Evolutionary conservation across 2,329 filamentous ascomycete species (phyloP), one percentile per base, ranked within the genome.

Genomic region (Xylaria sp.): DNA sequence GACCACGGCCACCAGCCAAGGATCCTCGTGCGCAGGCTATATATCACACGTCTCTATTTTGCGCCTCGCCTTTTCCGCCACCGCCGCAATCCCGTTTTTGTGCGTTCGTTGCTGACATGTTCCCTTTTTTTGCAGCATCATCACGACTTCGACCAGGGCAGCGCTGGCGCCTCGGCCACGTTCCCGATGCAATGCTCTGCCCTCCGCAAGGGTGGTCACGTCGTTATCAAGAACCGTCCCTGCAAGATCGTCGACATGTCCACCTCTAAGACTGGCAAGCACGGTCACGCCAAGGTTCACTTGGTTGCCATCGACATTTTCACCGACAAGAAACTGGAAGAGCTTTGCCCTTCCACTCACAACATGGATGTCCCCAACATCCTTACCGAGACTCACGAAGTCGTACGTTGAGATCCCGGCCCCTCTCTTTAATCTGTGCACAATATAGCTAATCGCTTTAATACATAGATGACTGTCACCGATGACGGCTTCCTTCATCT

Each of bases 161-260:
- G 97, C 88, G 94, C 97, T 83, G 97, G 96, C 85, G 95, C 96
- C 79, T 98, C 96, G 77, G 81, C 87, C 81, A 99, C 96, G 81
- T 97, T 83, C 88, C 96, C 96, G 79, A 97, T 97, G 93, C 96
- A 99, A 90, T 99, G 96, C 87, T 99, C 97, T 87, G 95, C 97
- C 80, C 90, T 99, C 89, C 92, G 96, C 83, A 98, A 99, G 94
- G 97, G 97, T 91, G 95, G 96, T 77, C 92, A 92, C 89, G 96
- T 99, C 84, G 91, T 95, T 83, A 98, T 99, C 88, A 99, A 99
- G 92, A 87, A 88, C 86, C 96, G 96, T 79, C 97, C 96, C 79
- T 99, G 96, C 94, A 99, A 98, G 93, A 99, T 99, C 80, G 93
- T 98, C 84, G 96, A 99, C 82, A 99, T 99, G 97, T 97, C 94